Evolutionary conservation across 2,329 filamentous ascomycete genomes (phyloP), one percentile per base, ranked within the genome.

Genomic region (Amesomyces nigricolor): DNA sequence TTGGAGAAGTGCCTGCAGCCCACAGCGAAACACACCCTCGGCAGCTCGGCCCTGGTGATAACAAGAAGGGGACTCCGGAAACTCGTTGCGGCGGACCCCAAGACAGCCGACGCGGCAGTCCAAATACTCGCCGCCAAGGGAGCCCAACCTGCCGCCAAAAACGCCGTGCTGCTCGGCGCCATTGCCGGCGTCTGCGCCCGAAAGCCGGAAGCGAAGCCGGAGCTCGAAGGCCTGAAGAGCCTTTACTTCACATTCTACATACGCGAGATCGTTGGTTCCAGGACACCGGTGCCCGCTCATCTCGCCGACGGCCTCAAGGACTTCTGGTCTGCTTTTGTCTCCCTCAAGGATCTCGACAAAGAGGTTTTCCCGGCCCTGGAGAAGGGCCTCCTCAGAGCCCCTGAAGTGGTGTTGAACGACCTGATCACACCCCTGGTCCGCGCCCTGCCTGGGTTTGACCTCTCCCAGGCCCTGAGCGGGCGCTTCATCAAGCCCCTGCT

Each of bases 141-240:
- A 17, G 61, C 80, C 2, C 76, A 84, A 44, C 75, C 87, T 1
- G 78, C 79, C 3, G 78, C 86, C 52, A 88, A 80, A 64, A 87
- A 95, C 74, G 83, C 89, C 11, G 75, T 88, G 9, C 80, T 95
- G 58, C 79, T 99, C 1, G 94, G 94, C 16, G 82, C 95, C 48
- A 81, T 99, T 61, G 89, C 91, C 44, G 92, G 91, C 5, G 91
- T 96, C 8, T 90, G 87, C 66, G 83, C 86, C 40, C 86, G 91
- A 52, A 80, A 91, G 52, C 73, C 80, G 3, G 72, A 79, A 58
- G 78, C 83, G 47, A 87, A 83, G 65, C 72, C 80, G 5, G 70
- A 83, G 30, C 68, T 97, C 47, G 79, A 83, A 55, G 72, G 74
- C 44, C 77, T 82, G 57, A 95, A 91, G 73, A 73, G 81, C 43